Conservation (phyloP, 306 rosid species). For the Fragaria nilgerrensis region DNA sequence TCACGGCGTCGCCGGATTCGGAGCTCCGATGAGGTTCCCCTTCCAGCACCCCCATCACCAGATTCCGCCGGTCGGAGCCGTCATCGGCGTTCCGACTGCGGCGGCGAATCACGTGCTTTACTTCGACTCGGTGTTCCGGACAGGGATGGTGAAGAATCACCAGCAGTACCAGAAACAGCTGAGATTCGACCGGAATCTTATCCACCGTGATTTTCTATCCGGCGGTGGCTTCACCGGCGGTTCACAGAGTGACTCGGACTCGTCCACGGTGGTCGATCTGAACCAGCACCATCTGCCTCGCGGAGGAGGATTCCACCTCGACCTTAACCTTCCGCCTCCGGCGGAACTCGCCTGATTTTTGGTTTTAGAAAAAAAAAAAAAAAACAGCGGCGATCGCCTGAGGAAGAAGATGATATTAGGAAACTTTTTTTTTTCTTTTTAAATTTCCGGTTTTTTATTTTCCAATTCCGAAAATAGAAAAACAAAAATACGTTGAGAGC, state of each 20-base stretch:
- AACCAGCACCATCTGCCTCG: conserved; percentile 31
- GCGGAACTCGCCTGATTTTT: conserved; percentile 34
- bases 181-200: conserved; percentile 23
- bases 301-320: conserved; percentile 24
- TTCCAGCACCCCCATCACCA: conserved; percentile 50
- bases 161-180: conserved; percentile 17
- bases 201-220: conserved; percentile 23
- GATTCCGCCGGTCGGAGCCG: conserved; percentile 17
- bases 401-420: not conserved
- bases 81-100: conserved; percentile 31
- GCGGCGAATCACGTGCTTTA: conserved; percentile 36
- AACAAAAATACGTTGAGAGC: conserved; percentile 6
- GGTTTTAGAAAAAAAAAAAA: not conserved
- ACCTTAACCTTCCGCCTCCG: conserved; percentile 50
- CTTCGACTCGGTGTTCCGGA: conserved; percentile 45
- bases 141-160: conserved; percentile 36
- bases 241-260: conserved; percentile 46
- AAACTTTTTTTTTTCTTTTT: not conserved
- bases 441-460: not conserved
- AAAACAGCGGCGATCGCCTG: conserved; percentile 2
- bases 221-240: conserved; percentile 14
- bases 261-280: conserved; percentile 43
- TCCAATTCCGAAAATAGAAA: conserved; percentile 5
- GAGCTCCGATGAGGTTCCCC: conserved; percentile 48
- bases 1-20: conserved; percentile 26